Evolutionary conservation across 2,329 filamentous ascomycete genomes (phyloP).

Genomic region (Penicillium crustosum): DNA sequence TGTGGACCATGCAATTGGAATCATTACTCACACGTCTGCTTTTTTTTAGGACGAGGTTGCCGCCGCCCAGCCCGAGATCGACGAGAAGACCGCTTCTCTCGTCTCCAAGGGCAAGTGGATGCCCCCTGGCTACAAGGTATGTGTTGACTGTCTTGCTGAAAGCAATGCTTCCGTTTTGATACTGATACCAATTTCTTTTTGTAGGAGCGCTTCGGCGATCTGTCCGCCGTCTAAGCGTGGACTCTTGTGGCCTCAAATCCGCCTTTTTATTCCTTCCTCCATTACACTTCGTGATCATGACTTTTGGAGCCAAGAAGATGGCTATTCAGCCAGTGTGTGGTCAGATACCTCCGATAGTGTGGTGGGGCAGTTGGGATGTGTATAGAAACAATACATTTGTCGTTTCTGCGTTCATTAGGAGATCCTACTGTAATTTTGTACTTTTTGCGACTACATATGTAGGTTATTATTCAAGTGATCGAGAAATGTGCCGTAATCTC

Average conservation of each 20-base stretch:
- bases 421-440: not conserved
- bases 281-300: conserved; percentile 32
- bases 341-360: conserved; percentile 30
- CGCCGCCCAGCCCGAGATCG: conserved; percentile 90
- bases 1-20: not conserved
- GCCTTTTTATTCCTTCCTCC: conserved; percentile 34
- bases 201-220: conserved; percentile 98
- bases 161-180: not conserved
- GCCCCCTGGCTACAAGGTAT: conserved; percentile 97
- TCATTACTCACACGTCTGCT: conserved; percentile 10
- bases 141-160: conserved; percentile 32
- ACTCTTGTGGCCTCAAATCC: conserved; percentile 27
- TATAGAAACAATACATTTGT: conserved; percentile 44
- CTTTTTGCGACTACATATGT: too few species aligned
- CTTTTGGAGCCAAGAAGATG: conserved; percentile 31
- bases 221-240: conserved; percentile 79
- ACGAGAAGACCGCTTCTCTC: conserved; percentile 91
- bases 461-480: not conserved
- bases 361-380: conserved; percentile 35
- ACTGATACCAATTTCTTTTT: conserved; percentile 23
- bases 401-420: conserved; percentile 25
- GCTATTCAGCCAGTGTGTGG: conserved; percentile 21
- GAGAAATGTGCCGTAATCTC: not conserved
- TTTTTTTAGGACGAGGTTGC: conserved; percentile 80
- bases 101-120: conserved; percentile 98